Evolutionary conservation across 1,284 basidiomycete genomes (phyloP), one percentile per base, ranked within the genome.

Genomic region (Fomitopsis pinicola): DNA sequence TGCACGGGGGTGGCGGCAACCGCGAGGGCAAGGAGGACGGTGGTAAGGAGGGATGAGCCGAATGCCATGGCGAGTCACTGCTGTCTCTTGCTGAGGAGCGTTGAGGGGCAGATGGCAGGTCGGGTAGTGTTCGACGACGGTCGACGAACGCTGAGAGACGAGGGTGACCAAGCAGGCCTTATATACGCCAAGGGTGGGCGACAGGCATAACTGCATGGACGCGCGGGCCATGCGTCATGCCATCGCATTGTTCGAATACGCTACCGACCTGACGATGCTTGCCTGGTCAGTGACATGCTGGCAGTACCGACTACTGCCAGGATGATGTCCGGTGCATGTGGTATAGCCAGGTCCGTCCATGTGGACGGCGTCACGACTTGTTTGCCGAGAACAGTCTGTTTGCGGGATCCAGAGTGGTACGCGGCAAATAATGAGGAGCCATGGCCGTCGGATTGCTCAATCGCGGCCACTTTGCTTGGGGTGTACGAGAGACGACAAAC

Each of bases 1-100:
- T 67, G 61, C 19, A 70, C 50, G 0, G 71, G 72, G 50, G 59
- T 67, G 56, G 71, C 72, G 19, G 63, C 55, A 7, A 65, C 67
- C 17, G 66, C 60, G 46, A 71, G 58, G 19, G 63, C 63, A 57
- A 67, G 65, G 57, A 62, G 59, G 45, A 67, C 53, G 14, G 61
- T 63, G 19, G 64, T 48, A 22, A 69, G 63, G 42, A 70, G 68
- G 30, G 63, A 52, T 12, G 63, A 62, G 53, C 57, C 57, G 53
- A 62, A 40, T 33, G 61, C 61, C 61, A 62, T 62, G 52, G 57
- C 46, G 36, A 15, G 15, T 50, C 48, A 33, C 48, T 50, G 15
- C 48, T 50, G 10, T 30, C 48, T 50, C 28, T 15, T 50, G 48
- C 26, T 35, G n/a, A 54, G 53, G 36, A 38, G 52, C 48, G 44